phyloP scores from a whole-genome alignment of 2,329 filamentous ascomycete species.

The Herpotrichia juniperi region DNA sequence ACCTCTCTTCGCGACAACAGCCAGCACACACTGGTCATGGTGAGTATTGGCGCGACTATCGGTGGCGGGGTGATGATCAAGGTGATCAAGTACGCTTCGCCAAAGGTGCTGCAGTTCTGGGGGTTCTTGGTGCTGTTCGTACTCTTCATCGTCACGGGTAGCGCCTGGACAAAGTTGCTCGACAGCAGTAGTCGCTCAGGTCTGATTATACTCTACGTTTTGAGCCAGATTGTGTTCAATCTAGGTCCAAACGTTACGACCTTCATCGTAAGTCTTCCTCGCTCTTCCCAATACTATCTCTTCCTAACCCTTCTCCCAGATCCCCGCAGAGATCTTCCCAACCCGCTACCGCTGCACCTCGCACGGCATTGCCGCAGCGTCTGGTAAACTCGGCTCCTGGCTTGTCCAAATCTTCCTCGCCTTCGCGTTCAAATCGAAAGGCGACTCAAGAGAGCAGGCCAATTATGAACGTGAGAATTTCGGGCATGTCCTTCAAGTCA shows the following conservation, averaged over 20 bases:
- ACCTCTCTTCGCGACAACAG: slow-evolving; percentile 33
- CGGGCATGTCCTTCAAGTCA: slow-evolving; percentile 37
- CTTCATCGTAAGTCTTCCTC: slow-evolving; percentile 39
- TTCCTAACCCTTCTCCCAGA: slow-evolving; percentile 53
- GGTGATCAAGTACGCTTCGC: slow-evolving; percentile 39
- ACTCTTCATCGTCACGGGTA: slow-evolving; percentile 41
- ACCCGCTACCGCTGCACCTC: slow-evolving; percentile 61
- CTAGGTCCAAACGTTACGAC: slow-evolving; percentile 44
- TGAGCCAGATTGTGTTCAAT: slow-evolving; percentile 44
- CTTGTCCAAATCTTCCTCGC: slow-evolving; percentile 50
- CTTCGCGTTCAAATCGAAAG: slow-evolving; percentile 28
- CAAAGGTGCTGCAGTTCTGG: slow-evolving; percentile 41
- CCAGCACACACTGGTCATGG: slow-evolving; percentile 40
- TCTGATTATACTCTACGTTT: slow-evolving; percentile 38
- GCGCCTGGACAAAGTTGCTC: slow-evolving; percentile 35
- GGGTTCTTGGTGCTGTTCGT: slow-evolving; percentile 38
- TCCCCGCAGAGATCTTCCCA: slow-evolving; percentile 63
- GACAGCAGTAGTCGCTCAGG: slow-evolving; percentile 27
- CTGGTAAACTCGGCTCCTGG: slow-evolving; percentile 60
- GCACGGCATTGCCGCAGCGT: slow-evolving; percentile 60
- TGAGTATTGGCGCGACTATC: slow-evolving; percentile 38
- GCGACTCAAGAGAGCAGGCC: slow-evolving; percentile 17
- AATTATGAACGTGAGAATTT: slow-evolving; percentile 35
- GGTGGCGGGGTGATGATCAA: slow-evolving; percentile 42
- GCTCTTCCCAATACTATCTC: slow-evolving; percentile 30